Evolutionary conservation across 75 land plant species (phyloP), one percentile per base, ranked within the genome.

Genomic region (Pinus tabuliformis): DNA sequence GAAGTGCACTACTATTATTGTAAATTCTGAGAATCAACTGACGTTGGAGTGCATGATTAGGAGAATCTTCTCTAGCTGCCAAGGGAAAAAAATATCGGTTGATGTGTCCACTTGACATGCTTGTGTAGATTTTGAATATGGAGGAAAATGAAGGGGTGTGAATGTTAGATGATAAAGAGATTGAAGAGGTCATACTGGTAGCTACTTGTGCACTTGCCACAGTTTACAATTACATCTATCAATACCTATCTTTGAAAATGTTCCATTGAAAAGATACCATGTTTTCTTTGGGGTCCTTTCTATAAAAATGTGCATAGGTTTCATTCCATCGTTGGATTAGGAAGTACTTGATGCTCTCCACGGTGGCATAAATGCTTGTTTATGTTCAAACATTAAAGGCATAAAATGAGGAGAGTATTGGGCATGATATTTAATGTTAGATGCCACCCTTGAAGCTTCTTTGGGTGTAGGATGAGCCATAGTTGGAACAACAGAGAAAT

Each of bases 191-290:
- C n/a, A n/a, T n/a, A n/a, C n/a, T n/a, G n/a, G n/a, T n/a, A n/a
- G n/a, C n/a, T n/a, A n/a, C n/a, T n/a, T n/a, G n/a, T n/a, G n/a
- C n/a, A n/a, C n/a, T n/a, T 64, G 59, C 83, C 78, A n/a, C 93
- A 79, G 78, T 95, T 95, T 22, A 91, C 96, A 73, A 95, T 80
- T 15, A 94, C 98, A 81, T 95, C 91, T 8, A 90, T 89, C 70
- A 95, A 76, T 60, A 92, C 84, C 6, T 96, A 81, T 16, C 93
- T 96, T 70, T 93, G 94, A 58, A 95, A 85, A 81, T 86, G 93
- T 87, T 95, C 98, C 96, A 95, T 93, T 26, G 98, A 95, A 15
- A 95, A 75, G 79, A n/a, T 95, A 93, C 79, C 91, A 91, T 57
- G 91, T 88, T 77, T 93, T 91, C 85, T 95, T 95, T 20, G 94